A percentile compares a stretch with the other conserved stretches of the same genome.
Conservation (phyloP, 208 protist species). For the Leishmania martiniquensis region DNA sequence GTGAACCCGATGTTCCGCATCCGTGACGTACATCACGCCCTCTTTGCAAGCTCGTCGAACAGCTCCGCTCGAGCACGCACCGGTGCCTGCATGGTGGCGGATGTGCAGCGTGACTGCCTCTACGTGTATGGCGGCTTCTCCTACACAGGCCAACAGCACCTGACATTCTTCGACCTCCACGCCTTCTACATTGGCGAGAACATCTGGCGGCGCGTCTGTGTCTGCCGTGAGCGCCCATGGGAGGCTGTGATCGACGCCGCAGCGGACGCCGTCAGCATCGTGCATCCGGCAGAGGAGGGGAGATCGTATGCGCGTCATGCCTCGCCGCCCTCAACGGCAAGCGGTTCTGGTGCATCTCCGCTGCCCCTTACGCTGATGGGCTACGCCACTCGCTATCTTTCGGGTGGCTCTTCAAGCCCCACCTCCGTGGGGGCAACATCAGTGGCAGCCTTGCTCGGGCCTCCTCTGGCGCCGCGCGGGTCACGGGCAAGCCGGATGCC, state of each 20-base stretch:
- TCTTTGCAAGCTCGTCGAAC: conserved; percentile 37
- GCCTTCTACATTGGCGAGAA: conserved; percentile 55
- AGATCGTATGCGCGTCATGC: conserved; percentile 24
- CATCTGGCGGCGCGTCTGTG: conserved; percentile 44
- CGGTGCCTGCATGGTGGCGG: conserved; percentile 52
- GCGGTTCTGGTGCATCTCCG: conserved; percentile 1
- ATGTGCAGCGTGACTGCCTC: conserved; percentile 39
- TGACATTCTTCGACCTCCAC: conserved; percentile 67
- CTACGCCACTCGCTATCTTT: conserved; percentile 17
- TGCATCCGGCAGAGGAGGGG: conserved; percentile 19
- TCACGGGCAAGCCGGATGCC: background rate
- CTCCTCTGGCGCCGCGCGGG: conserved; percentile 16
- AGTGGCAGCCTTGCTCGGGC: background rate
- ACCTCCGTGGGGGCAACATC: background rate
- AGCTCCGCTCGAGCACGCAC: conserved; percentile 60
- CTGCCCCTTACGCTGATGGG: conserved; percentile 23
- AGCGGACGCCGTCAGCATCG: conserved; percentile 9
- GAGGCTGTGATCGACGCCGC: conserved; percentile 13
- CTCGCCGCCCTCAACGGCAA: background rate
- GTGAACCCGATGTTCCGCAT: conserved; percentile 11
- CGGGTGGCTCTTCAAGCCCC: background rate
- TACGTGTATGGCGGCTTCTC: conserved; percentile 73
- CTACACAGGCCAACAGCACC: conserved; percentile 31
- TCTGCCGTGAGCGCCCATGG: conserved; percentile 32
- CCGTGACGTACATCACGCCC: conserved; percentile 19